Percentiles rank a stretch among this genome's conserved stretches.
Evolutionary conservation across 345 rosid species (phyloP).

Genomic region (Ailanthus altissimus): DNA sequence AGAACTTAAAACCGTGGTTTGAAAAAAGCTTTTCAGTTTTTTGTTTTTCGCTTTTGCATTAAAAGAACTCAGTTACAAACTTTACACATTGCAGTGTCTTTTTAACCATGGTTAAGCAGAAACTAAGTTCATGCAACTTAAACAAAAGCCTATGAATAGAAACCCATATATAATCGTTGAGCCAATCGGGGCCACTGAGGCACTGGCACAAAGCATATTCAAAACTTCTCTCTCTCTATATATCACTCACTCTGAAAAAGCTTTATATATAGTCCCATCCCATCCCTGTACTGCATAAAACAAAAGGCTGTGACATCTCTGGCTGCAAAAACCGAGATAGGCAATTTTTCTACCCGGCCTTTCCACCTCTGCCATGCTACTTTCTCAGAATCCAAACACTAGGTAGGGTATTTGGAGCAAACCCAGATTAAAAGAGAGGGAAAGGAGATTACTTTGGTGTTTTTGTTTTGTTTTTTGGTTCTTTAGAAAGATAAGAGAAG

Average conservation of each 20-base stretch:
- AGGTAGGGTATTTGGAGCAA: conserved; percentile 15
- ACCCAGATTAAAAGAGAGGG: conserved; percentile 10
- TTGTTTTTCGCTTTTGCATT: background rate
- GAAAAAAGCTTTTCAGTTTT: background rate
- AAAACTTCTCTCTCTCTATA: conserved; percentile 39
- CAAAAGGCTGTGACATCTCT: conserved; percentile 37
- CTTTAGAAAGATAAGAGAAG: conserved; percentile 1
- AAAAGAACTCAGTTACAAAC: conserved; percentile 17
- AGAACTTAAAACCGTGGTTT: conserved; percentile 27
- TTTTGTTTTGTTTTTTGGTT: background rate
- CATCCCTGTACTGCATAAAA: conserved; percentile 38
- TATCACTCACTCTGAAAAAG: background rate
- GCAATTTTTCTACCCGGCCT: conserved; percentile 22
- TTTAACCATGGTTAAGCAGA: conserved; percentile 12
- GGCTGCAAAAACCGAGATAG: conserved; percentile 24
- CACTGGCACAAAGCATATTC: conserved; percentile 64
- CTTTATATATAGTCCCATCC: conserved; percentile 50
- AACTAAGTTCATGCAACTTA: conserved; percentile 27
- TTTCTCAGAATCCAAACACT: conserved; percentile 28
- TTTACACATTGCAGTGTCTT: too few species aligned
- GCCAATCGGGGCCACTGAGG: conserved; percentile 54
- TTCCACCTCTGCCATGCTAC: conserved; percentile 22
- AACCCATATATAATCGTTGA: conserved; percentile 39
- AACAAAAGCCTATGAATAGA: background rate
- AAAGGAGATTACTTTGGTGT: background rate